phyloP scores from a whole-genome alignment of 352 stramenopile genomes.

The Thalassiosira livingstoniorum region DNA sequence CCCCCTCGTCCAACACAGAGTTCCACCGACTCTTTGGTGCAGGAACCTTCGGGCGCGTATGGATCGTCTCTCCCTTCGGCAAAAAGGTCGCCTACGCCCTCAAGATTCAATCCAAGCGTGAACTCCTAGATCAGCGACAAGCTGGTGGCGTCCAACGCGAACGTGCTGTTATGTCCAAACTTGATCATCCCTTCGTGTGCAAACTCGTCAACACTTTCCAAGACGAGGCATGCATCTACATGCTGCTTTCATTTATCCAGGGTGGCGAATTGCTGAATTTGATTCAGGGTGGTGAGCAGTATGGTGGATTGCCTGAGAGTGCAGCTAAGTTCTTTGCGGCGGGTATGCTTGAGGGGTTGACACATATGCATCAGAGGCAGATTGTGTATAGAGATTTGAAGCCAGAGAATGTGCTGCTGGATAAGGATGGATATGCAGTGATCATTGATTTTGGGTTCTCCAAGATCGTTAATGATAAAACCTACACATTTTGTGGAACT shows the following conservation, averaged over 20 bases:
- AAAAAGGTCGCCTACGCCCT: slow-evolving; percentile 87
- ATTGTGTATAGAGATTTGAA: slow-evolving; percentile 86
- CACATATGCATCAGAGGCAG: slow-evolving; percentile 92
- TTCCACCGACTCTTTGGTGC: slow-evolving; percentile 89
- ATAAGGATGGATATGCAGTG: slow-evolving; percentile 95
- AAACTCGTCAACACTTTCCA: slow-evolving; percentile 92
- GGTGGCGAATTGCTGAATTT: slow-evolving; percentile 94
- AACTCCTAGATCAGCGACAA: slow-evolving; percentile 93
- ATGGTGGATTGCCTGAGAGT: slow-evolving; percentile 76
- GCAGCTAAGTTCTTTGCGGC: slow-evolving; percentile 82
- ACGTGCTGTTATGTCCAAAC: slow-evolving; percentile 92
- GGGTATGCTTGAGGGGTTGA: slow-evolving; percentile 89
- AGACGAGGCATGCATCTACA: slow-evolving; percentile 93
- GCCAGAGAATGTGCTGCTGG: slow-evolving; percentile 91
- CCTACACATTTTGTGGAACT: slow-evolving; percentile 89
- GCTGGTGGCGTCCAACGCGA: slow-evolving; percentile 90
- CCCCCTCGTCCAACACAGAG: slow-evolving; percentile 47
- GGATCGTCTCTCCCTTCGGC: slow-evolving; percentile 86
- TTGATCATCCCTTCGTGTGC: slow-evolving; percentile 95
- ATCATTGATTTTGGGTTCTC: slow-evolving; percentile 96
- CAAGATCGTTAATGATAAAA: slow-evolving; percentile 91
- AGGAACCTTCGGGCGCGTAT: slow-evolving; percentile 96
- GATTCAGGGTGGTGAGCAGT: slow-evolving; percentile 90
- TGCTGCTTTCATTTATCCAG: slow-evolving; percentile 94
- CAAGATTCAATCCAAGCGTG: slow-evolving; percentile 96